Conservation (phyloP, 2,329 filamentous ascomycete species). For the Penicillium italicum region DNA sequence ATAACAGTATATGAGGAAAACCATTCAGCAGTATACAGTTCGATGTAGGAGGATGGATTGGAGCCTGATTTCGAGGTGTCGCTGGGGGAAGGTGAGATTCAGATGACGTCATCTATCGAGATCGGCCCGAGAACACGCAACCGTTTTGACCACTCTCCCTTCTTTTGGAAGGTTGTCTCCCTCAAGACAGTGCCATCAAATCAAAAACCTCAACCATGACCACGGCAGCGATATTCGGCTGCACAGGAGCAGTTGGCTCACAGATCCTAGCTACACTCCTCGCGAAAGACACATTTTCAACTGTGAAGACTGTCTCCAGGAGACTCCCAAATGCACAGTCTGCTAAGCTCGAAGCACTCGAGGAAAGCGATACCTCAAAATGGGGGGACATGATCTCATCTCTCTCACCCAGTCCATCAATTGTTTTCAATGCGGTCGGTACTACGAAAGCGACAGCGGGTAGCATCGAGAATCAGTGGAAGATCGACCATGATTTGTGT, state of each 20-base stretch:
- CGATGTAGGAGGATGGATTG: background rate
- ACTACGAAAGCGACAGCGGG: constrained; percentile 35
- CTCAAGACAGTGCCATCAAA: background rate
- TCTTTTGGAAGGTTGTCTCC: background rate
- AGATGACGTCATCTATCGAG: background rate
- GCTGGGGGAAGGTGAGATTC: too few species aligned
- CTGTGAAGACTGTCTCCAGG: constrained; percentile 29
- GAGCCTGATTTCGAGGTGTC: background rate
- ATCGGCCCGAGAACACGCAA: background rate
- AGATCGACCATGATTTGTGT: constrained; percentile 38
- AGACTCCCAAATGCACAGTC: constrained; percentile 24
- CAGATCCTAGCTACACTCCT: constrained; percentile 32
- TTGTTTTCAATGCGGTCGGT: constrained; percentile 35
- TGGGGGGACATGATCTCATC: constrained; percentile 27
- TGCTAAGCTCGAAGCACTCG: constrained; percentile 27
- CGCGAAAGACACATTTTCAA: constrained; percentile 20
- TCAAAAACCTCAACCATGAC: constrained; percentile 24
- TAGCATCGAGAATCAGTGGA: constrained; percentile 35
- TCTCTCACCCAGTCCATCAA: constrained; percentile 24
- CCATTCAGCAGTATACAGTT: background rate
- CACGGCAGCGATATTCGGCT: constrained; percentile 31
- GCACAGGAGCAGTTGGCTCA: constrained; percentile 32
- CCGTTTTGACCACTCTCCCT: background rate
- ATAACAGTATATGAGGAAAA: background rate
- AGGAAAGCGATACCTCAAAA: constrained; percentile 32